Evolutionary conservation across 495 filamentous ascomycete species (phyloP).

Genomic region (Pseudoneurospora amorphoporcata): DNA sequence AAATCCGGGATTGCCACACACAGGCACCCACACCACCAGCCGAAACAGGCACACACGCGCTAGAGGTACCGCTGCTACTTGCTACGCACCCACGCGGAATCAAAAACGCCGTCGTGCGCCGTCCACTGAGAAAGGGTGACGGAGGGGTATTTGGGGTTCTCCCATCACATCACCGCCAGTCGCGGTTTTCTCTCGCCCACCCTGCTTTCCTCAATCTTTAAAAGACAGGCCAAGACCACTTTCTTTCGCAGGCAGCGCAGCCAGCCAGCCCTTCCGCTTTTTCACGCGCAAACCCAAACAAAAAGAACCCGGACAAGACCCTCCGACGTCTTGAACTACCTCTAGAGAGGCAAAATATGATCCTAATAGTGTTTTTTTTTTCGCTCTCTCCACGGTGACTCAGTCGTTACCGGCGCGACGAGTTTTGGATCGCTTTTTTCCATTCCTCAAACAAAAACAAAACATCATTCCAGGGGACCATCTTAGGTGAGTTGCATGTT

Average conservation of each 20-base stretch:
- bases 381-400: background rate
- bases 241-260: background rate
- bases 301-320: background rate
- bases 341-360: background rate
- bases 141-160: background rate
- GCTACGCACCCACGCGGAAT: background rate
- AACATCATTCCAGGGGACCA: background rate
- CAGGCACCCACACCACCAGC: background rate
- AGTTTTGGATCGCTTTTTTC: background rate
- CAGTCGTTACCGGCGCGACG: background rate
- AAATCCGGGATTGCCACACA: background rate
- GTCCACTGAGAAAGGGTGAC: background rate
- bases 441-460: background rate
- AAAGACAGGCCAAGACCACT: background rate
- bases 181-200: background rate
- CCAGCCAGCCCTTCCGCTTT: background rate
- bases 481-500: background rate
- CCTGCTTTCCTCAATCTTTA: background rate
- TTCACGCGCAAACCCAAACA: background rate
- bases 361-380: background rate
- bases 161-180: background rate
- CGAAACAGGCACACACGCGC: background rate
- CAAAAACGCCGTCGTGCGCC: background rate
- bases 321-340: background rate
- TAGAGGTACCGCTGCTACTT: background rate